phyloP scores from a whole-genome alignment of 192 early-diverging fungal genomes.

The Backusella sp. region DNA sequence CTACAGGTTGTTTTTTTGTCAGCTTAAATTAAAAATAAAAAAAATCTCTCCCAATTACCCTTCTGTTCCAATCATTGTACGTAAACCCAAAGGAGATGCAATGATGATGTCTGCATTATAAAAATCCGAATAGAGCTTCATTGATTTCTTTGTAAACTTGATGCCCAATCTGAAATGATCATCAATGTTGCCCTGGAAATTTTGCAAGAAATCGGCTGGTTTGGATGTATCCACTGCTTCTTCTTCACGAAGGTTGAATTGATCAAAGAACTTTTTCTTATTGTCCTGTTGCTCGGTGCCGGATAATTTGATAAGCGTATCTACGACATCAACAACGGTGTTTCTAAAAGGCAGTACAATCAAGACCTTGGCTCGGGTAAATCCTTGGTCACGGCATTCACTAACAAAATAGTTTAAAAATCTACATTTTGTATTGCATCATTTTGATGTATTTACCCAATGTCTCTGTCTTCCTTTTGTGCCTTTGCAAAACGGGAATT shows the following conservation, averaged over 20 bases:
- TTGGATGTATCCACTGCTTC: slow-evolving; percentile 59
- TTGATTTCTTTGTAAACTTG: slow-evolving; percentile 81
- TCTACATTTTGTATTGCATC: background rate
- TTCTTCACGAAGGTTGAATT: slow-evolving; percentile 66
- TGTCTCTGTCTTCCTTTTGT: slow-evolving; percentile 51
- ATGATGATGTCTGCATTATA: slow-evolving; percentile 91
- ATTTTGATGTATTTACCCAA: slow-evolving; percentile 32
- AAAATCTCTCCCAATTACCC: slow-evolving; percentile 43
- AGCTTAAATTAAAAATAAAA: background rate
- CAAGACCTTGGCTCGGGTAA: slow-evolving; percentile 89
- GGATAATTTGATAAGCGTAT: slow-evolving; percentile 70
- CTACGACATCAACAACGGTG: slow-evolving; percentile 75
- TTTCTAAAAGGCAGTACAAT: slow-evolving; percentile 89
- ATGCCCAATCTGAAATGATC: slow-evolving; percentile 93
- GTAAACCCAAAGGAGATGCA: slow-evolving; percentile 88
- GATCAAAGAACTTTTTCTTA: slow-evolving; percentile 80
- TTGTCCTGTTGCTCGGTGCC: slow-evolving; percentile 84
- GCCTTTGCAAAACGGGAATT: slow-evolving; percentile 69
- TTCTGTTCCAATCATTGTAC: slow-evolving; percentile 81
- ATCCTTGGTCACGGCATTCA: slow-evolving; percentile 93
- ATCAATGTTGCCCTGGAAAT: slow-evolving; percentile 94
- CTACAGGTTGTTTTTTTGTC: slow-evolving; percentile 28
- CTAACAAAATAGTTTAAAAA: slow-evolving; percentile 16
- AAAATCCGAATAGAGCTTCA: slow-evolving; percentile 87
- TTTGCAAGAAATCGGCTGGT: slow-evolving; percentile 78